Evolutionary conservation across 2,329 filamentous ascomycete genomes (phyloP), one percentile per base, ranked within the genome.

Genomic region (Hirsutella thompsonii): DNA sequence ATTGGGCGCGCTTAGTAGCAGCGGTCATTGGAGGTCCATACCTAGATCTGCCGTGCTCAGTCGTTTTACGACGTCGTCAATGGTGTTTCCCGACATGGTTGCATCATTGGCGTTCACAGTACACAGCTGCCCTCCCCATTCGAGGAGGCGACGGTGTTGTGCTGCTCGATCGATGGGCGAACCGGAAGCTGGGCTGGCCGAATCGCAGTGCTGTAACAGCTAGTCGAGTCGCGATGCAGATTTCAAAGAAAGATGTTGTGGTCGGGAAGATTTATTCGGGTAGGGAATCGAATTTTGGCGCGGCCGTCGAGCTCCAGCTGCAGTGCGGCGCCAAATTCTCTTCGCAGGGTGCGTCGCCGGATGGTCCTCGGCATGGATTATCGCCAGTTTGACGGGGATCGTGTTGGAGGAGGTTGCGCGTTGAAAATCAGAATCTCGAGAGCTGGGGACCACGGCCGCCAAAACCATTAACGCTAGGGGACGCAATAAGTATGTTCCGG

Each of bases 51-150:
- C 60, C 38, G 64, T 65, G 54, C 67, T 69, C 48, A 79, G 66
- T 60, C 72, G 71, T 64, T 72, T 74, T 49, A 79, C 70, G 55
- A 78, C 72, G 62, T 80, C 71, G 48, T 81, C 77, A 54, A 80
- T 74, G 51, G 67, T 69, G 52, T 65, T 70, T 46, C 65, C 67
- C 63, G 75, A 72, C 76, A 81, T 81, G 60, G 56, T 64, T 66
- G 64, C 71, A 65, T 64, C 63, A 69, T 66, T 48, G 53, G 61
- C 62, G 55, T 58, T 55, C 49, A 52, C 50, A 47, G 52, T 56
- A 58, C 52, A 55, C 57, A 49, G 52, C 42, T 44, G 46, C 49
- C 45, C 46, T 47, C 60, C 52, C 60, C 61, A 64, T 63, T 40
- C 57, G 59, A 51, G 45, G 51, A 42, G 46, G 49, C 42, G 39